Conservation (phyloP, 2,329 filamentous ascomycete species). For the Calonectria pseudoturangicola region DNA sequence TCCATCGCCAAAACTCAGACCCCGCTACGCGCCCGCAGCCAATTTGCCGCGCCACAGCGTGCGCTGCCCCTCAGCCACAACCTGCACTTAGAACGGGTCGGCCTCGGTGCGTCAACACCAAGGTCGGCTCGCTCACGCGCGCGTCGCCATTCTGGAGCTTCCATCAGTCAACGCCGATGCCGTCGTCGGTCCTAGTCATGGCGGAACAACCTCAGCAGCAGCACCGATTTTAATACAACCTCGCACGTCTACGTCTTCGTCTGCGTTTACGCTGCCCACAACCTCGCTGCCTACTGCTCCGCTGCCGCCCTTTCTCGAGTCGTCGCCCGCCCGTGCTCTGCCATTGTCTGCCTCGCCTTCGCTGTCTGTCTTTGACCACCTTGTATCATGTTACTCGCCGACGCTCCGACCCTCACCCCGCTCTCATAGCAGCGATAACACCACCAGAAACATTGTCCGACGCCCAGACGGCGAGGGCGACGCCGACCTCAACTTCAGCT, state of each 20-base stretch:
- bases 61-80: constrained; percentile 33
- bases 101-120: constrained; percentile 40
- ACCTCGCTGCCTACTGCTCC: neutral
- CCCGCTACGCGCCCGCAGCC: constrained; percentile 2
- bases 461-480: neutral
- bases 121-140: constrained; percentile 9
- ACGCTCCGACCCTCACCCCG: constrained; percentile 25
- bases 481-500: neutral
- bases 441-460: neutral
- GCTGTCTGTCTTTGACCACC: constrained; percentile 20
- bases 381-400: constrained; percentile 29
- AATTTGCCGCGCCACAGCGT: constrained; percentile 29
- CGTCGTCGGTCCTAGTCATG: constrained; percentile 26
- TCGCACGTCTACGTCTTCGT: neutral
- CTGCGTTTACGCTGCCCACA: neutral
- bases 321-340: neutral
- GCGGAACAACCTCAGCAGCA: constrained; percentile 7
- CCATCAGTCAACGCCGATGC: constrained; percentile 17
- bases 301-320: constrained; percentile 5
- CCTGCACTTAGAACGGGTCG: constrained; percentile 22
- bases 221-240: neutral
- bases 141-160: constrained; percentile 28
- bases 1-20: constrained; percentile 27
- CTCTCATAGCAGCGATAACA: constrained; percentile 6
- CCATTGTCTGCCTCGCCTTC: constrained; percentile 13